These are phyloP conservation scores for Penicillium sp. DNA, from an alignment of 2,329 filamentous ascomycete species.

Conservation along the genomic window DNA sequence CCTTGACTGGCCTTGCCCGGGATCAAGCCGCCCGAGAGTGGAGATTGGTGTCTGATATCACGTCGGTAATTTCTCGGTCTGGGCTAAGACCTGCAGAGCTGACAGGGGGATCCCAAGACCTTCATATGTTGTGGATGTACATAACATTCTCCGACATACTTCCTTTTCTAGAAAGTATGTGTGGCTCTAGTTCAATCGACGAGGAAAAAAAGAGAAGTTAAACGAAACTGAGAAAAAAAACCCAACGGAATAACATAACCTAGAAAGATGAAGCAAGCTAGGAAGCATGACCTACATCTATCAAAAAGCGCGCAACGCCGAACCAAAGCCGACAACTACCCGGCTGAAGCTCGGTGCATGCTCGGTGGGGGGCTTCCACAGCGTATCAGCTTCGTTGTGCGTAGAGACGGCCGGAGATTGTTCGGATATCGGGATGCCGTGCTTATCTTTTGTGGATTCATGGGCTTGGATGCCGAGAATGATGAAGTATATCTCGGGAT, in stretches of 20 bases:
- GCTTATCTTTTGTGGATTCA: neutral
- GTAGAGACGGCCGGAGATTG: neutral
- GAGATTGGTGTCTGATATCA: neutral
- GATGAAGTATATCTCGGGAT: neutral
- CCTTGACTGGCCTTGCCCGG: neutral
- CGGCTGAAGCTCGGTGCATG: constrained; percentile 17
- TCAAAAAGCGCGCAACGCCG: constrained; percentile 6
- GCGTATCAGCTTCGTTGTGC: neutral
- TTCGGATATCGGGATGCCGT: constrained; percentile 9
- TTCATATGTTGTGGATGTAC: neutral
- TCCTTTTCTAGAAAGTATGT: neutral
- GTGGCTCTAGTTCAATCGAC: neutral
- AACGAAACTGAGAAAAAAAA: no score
- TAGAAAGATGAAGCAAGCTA: neutral
- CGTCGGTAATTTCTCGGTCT: constrained; percentile 6
- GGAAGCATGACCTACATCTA: neutral
- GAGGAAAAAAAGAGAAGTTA: neutral
- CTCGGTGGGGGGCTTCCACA: constrained; percentile 1
- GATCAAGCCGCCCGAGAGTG: constrained; percentile 1
- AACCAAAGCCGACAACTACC: constrained; percentile 13
- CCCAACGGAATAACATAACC: neutral
- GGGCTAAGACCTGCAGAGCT: neutral
- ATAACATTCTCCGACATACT: neutral
- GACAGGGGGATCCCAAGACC: no score
- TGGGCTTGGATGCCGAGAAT: neutral